Evolutionary conservation across 2,329 filamentous ascomycete species (phyloP).

Genomic region (Aspergillus thermomutatus): DNA sequence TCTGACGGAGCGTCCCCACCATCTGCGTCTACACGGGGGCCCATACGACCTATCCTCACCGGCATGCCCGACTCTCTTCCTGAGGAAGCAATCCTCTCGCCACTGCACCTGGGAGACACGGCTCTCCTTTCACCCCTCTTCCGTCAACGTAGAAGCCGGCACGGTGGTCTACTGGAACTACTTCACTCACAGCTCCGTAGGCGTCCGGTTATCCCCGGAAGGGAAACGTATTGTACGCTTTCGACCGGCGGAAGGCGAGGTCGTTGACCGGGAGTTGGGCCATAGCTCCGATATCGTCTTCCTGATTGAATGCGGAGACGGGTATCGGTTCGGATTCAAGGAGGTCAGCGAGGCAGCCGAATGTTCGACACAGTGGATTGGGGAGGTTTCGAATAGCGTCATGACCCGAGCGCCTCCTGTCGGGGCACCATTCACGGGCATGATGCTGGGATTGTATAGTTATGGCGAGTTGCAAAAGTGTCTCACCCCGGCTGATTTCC

Average conservation of each 20-base stretch:
- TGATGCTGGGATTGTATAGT: conserved; percentile 47
- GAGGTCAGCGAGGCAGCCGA: conserved; percentile 6
- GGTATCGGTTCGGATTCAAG: conserved; percentile 28
- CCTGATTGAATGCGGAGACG: conserved; percentile 27
- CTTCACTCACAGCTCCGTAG: conserved; percentile 44
- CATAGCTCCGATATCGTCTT: conserved; percentile 21
- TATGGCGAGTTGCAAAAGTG: conserved; percentile 42
- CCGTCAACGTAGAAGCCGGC: conserved; percentile 50
- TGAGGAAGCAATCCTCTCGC: conserved; percentile 53
- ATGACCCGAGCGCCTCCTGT: conserved; percentile 38
- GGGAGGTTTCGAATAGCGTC: conserved; percentile 26
- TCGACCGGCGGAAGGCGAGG: conserved; percentile 17
- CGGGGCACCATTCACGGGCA: conserved; percentile 43
- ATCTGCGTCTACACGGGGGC: conserved; percentile 50
- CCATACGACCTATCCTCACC: conserved; percentile 52
- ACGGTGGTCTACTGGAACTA: conserved; percentile 55
- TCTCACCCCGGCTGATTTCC: conserved; percentile 42
- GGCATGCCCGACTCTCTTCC: conserved; percentile 50
- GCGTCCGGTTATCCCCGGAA: conserved; percentile 28
- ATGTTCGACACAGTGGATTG: conserved; percentile 22
- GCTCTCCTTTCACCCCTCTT: conserved; percentile 47
- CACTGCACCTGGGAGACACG: conserved; percentile 42
- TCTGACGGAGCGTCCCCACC: conserved; percentile 42
- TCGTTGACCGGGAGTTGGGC: conserved; percentile 11
- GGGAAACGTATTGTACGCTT: conserved; percentile 24